Conservation (phyloP, 805 yeast species). For the Yamadazyma nakazawae region DNA sequence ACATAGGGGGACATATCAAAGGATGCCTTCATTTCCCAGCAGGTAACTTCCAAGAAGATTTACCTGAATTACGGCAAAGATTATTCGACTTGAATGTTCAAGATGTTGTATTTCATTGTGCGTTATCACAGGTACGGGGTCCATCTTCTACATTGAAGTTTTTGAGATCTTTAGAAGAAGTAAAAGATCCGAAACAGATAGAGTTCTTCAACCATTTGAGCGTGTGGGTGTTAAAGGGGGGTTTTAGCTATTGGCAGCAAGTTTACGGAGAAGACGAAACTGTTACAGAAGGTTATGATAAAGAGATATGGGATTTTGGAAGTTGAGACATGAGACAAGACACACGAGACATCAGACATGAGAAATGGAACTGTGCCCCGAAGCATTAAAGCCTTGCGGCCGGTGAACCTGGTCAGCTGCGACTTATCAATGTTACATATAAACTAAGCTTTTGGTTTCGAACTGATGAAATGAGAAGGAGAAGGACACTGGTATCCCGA, state of each 20-base stretch:
- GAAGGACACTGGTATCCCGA: slow-evolving; percentile 86
- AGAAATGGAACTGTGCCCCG: too few relatives aligned
- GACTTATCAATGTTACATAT: not conserved
- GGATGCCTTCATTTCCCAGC: slow-evolving; percentile 58
- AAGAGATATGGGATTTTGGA: slow-evolving; percentile 31
- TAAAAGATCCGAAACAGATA: slow-evolving; percentile 20
- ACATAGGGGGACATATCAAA: slow-evolving; percentile 70
- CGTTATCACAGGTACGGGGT: slow-evolving; percentile 86
- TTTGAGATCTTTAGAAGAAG: slow-evolving; percentile 41
- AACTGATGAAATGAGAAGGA: slow-evolving; percentile 80
- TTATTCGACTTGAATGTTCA: slow-evolving; percentile 30
- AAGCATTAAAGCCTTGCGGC: too few relatives aligned
- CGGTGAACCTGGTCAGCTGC: too few relatives aligned
- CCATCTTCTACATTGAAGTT: slow-evolving; percentile 77
- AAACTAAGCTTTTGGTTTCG: slow-evolving; percentile 42
- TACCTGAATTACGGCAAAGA: slow-evolving; percentile 36
- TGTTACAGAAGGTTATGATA: slow-evolving; percentile 53
- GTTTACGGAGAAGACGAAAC: slow-evolving; percentile 61
- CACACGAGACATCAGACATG: too few relatives aligned
- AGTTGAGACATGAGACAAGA: too few relatives aligned
- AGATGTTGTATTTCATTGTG: slow-evolving; percentile 85
- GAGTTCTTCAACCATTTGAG: slow-evolving; percentile 34
- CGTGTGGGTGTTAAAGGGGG: slow-evolving; percentile 77
- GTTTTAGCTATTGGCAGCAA: slow-evolving; percentile 82
- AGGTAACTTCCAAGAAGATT: slow-evolving; percentile 34